Percentiles rank a stretch among this genome's conserved stretches.
These are phyloP conservation scores for Aphanomyces astaci DNA, from an alignment of 352 stramenopile genomes.

Conservation along the genomic window DNA sequence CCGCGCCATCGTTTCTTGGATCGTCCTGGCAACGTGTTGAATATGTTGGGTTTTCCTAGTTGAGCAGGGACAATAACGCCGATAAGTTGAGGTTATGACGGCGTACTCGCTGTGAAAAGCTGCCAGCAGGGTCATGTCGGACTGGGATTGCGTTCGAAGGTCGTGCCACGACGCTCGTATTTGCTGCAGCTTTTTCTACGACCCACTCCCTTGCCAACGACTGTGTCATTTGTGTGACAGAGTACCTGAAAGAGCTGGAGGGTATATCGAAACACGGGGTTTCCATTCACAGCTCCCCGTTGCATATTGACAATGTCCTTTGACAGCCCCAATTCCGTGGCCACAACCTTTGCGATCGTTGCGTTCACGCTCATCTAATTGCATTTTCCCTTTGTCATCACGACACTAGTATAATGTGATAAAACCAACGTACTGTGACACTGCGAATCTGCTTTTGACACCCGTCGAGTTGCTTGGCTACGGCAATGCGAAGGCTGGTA, in stretches of 20 bases:
- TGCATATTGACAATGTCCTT: neutral
- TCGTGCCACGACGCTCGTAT: neutral
- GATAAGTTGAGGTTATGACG: neutral
- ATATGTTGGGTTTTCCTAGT: neutral
- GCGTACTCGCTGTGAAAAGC: neutral
- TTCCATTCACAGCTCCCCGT: neutral
- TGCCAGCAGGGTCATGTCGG: neutral
- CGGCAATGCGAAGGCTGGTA: neutral
- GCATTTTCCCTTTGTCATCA: too few species aligned
- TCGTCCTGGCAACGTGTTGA: neutral
- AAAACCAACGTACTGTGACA: neutral
- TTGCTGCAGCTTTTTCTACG: neutral
- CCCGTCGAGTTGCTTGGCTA: neutral
- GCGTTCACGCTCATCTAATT: conserved; percentile 12
- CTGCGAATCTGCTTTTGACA: neutral
- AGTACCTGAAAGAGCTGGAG: conserved; percentile 10
- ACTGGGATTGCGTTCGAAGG: neutral
- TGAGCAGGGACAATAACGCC: neutral
- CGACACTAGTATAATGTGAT: neutral
- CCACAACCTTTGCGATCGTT: neutral
- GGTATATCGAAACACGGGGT: conserved; percentile 5
- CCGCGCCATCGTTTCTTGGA: neutral
- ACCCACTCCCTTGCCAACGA: too few species aligned
- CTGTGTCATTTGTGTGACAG: neutral
- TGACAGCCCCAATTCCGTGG: neutral